phyloP scores from a whole-genome alignment of 139 green algal genomes.

The Trebouxia sp. region DNA sequence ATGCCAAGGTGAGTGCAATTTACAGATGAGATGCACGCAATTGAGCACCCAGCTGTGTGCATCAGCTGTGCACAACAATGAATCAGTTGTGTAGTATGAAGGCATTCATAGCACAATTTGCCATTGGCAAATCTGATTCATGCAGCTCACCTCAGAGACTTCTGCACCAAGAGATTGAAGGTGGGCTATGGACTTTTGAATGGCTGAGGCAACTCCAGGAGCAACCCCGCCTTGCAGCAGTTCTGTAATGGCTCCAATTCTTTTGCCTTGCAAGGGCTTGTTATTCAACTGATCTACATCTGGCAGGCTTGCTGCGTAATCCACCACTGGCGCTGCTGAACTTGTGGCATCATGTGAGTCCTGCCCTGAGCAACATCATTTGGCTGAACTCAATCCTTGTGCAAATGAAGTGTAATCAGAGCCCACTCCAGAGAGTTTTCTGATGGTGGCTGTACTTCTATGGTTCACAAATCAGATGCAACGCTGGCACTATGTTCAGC shows the following conservation, averaged over 20 bases:
- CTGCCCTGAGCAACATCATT: constrained; percentile 44
- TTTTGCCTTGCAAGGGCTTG: constrained; percentile 66
- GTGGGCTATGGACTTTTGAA: constrained; percentile 57
- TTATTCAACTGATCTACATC: constrained; percentile 44
- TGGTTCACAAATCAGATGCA: too few species aligned
- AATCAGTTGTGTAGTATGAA: too few species aligned
- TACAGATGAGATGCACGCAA: too few species aligned
- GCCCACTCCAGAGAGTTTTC: too few species aligned
- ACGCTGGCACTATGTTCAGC: too few species aligned
- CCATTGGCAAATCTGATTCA: too few species aligned
- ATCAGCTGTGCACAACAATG: too few species aligned
- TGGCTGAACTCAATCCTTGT: too few species aligned
- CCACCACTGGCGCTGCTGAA: constrained; percentile 32
- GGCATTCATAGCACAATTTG: neutral
- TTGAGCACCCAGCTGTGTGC: too few species aligned
- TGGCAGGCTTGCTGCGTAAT: constrained; percentile 57
- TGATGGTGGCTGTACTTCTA: too few species aligned
- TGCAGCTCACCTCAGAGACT: constrained; percentile 70
- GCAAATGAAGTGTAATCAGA: too few species aligned
- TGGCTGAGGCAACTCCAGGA: constrained; percentile 42
- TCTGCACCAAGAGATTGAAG: constrained; percentile 79
- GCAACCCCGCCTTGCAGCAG: constrained; percentile 83
- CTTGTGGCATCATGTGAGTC: constrained; percentile 76
- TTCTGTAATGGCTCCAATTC: constrained; percentile 80
- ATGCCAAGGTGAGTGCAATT: too few species aligned